Percentiles rank a stretch among this genome's conserved stretches.
Conservation (phyloP, 1,139 yeast species). For the Blastobotrys serpentis region DNA sequence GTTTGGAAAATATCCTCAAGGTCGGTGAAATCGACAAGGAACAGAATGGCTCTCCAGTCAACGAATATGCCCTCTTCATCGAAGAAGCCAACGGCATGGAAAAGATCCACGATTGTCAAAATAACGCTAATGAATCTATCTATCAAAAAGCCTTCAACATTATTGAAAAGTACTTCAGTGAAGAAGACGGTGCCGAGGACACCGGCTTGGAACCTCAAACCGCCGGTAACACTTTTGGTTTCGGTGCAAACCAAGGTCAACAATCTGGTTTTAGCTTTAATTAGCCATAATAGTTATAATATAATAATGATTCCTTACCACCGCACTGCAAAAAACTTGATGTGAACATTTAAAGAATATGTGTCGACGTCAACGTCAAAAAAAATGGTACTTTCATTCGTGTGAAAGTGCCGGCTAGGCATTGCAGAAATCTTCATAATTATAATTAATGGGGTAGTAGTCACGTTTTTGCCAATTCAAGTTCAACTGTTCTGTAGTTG, state of each 20-base stretch:
- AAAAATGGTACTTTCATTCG: too few species aligned
- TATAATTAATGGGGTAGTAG: too few species aligned
- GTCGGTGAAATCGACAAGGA: conserved; percentile 94
- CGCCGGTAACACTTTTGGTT: conserved; percentile 78
- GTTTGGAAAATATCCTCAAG: conserved; percentile 87
- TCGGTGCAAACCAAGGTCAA: conserved; percentile 53
- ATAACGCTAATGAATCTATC: conserved; percentile 85
- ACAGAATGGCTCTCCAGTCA: conserved; percentile 61
- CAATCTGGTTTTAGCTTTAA: conserved; percentile 26
- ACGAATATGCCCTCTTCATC: conserved; percentile 85
- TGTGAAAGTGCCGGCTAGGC: too few species aligned
- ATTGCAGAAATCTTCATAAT: too few species aligned
- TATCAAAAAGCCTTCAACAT: conserved; percentile 88
- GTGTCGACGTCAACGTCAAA: too few species aligned
- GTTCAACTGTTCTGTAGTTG: too few species aligned
- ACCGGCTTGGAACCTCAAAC: conserved; percentile 79
- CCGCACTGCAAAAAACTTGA: too few species aligned
- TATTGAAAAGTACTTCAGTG: conserved; percentile 87
- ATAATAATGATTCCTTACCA: neutral
- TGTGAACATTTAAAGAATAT: too few species aligned
- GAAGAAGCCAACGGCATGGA: conserved; percentile 99
- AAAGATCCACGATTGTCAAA: conserved; percentile 90
- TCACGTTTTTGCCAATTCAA: too few species aligned
- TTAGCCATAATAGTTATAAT: conserved; percentile 4
- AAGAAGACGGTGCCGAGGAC: conserved; percentile 75